phyloP scores from a whole-genome alignment of 140 eudicot genomes.

The Ambrosia hybrid region DNA sequence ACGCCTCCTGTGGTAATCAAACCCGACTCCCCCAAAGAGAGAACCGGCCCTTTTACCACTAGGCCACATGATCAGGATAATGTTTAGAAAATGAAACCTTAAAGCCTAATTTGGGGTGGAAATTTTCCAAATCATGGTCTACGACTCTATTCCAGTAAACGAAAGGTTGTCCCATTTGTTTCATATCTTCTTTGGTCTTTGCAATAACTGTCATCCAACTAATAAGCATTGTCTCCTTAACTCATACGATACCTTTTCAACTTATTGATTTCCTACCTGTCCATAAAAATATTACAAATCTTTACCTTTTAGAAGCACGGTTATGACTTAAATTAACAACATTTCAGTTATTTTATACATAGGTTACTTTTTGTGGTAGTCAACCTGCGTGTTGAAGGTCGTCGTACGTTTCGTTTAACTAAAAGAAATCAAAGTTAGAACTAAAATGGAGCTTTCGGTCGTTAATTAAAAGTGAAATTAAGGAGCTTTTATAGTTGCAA shows the following conservation, averaged over 20 bases:
- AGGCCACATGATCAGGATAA: too few relatives aligned
- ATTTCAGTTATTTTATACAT: neutral
- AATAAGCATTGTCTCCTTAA: slow-evolving; percentile 27
- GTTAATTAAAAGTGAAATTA: slow-evolving; percentile 6
- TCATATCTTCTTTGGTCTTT: slow-evolving; percentile 20
- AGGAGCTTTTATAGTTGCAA: slow-evolving; percentile 28
- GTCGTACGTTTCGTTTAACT: slow-evolving; percentile 8
- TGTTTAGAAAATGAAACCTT: slow-evolving; percentile 4
- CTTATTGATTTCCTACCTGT: neutral
- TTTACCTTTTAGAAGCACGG: neutral
- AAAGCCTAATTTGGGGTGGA: slow-evolving; percentile 1
- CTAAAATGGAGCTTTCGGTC: slow-evolving; percentile 17
- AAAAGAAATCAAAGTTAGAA: slow-evolving; percentile 10
- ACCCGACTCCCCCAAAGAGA: too few relatives aligned
- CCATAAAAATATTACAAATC: slow-evolving; percentile 9
- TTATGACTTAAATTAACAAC: neutral
- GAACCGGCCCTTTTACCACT: too few relatives aligned
- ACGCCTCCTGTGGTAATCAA: too few relatives aligned
- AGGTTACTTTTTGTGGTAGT: neutral
- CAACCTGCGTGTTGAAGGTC: neutral
- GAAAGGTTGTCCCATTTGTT: neutral
- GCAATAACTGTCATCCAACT: slow-evolving; percentile 21
- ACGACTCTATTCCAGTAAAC: neutral
- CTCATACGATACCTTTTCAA: slow-evolving; percentile 28
- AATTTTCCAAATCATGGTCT: neutral